Conservation (phyloP, 331 rosid genomes). For the Rhamnella rubrinervis region DNA sequence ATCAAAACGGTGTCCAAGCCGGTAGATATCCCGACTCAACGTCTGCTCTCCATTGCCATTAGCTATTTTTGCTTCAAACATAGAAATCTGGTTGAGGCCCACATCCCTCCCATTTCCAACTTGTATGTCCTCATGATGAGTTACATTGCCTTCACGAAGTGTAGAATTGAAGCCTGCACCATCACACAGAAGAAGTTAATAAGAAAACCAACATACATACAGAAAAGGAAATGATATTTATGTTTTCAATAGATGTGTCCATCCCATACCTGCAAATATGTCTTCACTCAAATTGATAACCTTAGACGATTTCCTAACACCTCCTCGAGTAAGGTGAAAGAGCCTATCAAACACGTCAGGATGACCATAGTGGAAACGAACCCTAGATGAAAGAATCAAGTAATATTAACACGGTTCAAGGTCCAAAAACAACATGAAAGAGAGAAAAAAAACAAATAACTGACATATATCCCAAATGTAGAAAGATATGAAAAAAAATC, state of each 20-base stretch:
- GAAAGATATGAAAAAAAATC: slow-evolving; percentile 16
- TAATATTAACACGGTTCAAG: background rate
- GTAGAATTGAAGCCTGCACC: slow-evolving; percentile 94
- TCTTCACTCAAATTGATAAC: slow-evolving; percentile 98
- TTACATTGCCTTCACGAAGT: slow-evolving; percentile 97
- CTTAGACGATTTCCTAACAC: slow-evolving; percentile 92
- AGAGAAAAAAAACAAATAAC: background rate
- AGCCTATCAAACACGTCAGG: slow-evolving; percentile 97
- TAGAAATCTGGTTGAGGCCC: slow-evolving; percentile 98
- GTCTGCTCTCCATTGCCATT: slow-evolving; percentile 99
- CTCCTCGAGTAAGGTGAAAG: slow-evolving; percentile 97
- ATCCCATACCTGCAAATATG: slow-evolving; percentile 85
- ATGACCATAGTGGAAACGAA: slow-evolving; percentile 98
- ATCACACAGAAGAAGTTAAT: slow-evolving; percentile 16
- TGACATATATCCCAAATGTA: slow-evolving; percentile 7
- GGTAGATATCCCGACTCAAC: slow-evolving; percentile 86
- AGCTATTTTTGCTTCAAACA: slow-evolving; percentile 98
- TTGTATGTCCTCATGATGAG: slow-evolving; percentile 98
- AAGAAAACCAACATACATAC: slow-evolving; percentile 9
- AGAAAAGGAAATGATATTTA: background rate
- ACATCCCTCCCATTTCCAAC: slow-evolving; percentile 99
- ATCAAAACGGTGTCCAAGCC: slow-evolving; percentile 99
- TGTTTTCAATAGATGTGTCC: background rate
- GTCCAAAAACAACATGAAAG: background rate
- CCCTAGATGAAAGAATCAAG: slow-evolving; percentile 51